These are phyloP conservation scores for Metschnikowia peoriensis DNA, from an alignment of 805 yeast species.

Conservation along the genomic window DNA sequence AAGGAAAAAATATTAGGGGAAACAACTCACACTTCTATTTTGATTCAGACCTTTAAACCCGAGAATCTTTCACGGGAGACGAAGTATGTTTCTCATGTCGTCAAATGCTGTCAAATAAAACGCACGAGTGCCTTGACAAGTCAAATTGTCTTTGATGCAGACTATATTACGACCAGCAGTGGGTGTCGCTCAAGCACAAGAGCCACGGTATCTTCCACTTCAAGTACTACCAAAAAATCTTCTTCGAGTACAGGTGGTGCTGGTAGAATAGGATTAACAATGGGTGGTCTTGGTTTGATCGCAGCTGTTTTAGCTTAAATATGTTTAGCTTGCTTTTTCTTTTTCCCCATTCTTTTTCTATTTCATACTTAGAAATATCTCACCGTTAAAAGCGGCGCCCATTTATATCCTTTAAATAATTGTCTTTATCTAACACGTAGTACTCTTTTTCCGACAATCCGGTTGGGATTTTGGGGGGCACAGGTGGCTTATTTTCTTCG, in stretches of 20 bases:
- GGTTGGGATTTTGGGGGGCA: constrained; percentile 45
- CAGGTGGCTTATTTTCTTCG: constrained; percentile 35
- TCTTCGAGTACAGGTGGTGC: not conserved
- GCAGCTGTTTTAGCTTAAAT: not conserved
- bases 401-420: constrained; percentile 36
- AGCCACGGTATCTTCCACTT: not conserved
- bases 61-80: not conserved
- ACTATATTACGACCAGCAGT: not conserved
- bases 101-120: not conserved
- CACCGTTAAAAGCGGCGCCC: constrained; percentile 27
- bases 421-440: constrained; percentile 40
- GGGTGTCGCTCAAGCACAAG: not conserved
- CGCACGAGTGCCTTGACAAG: not conserved
- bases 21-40: too few relatives aligned
- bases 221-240: not conserved
- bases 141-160: not conserved
- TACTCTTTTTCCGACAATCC: constrained; percentile 43
- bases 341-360: too few relatives aligned
- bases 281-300: not conserved
- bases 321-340: not conserved
- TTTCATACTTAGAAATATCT: too few relatives aligned
- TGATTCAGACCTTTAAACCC: not conserved
- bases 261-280: not conserved
- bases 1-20: too few relatives aligned
- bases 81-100: not conserved